Evolutionary conservation across 2,329 filamentous ascomycete genomes (phyloP).

Genomic region (Boeremia lycopersici): DNA sequence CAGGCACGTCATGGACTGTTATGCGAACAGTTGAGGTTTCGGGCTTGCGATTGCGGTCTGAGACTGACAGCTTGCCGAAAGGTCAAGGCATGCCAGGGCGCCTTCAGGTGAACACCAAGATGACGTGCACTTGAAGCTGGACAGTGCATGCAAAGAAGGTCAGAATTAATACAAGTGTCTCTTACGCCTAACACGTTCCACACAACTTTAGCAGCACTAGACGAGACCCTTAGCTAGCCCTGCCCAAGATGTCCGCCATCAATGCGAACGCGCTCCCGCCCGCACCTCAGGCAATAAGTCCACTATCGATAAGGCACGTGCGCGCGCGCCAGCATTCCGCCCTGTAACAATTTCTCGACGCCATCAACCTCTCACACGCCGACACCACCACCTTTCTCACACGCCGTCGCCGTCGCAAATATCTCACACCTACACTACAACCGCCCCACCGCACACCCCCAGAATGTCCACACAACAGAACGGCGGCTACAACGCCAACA

Average conservation of each 20-base stretch:
- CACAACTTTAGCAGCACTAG: background rate
- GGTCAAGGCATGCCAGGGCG: slow-evolving; percentile 25
- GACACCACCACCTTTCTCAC: background rate
- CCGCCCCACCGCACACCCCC: background rate
- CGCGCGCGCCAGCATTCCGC: slow-evolving; percentile 6
- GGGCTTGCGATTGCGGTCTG: slow-evolving; percentile 22
- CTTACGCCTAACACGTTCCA: background rate
- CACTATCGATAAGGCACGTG: slow-evolving; percentile 17
- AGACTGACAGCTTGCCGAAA: slow-evolving; percentile 28
- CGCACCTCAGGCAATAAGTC: background rate
- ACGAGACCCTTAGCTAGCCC: slow-evolving; percentile 5
- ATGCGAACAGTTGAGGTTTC: slow-evolving; percentile 19
- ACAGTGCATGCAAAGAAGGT: background rate
- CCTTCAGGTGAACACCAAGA: slow-evolving; percentile 2
- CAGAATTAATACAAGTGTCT: background rate
- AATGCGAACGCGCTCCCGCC: slow-evolving; percentile 10
- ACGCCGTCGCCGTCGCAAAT: background rate
- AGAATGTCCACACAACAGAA: slow-evolving; percentile 17
- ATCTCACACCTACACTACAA: background rate
- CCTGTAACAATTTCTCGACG: slow-evolving; percentile 12
- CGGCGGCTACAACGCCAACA: slow-evolving; percentile 17
- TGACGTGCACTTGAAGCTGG: background rate
- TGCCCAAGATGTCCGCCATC: slow-evolving; percentile 3
- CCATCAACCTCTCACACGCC: background rate
- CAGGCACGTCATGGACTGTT: slow-evolving; percentile 39